Evolutionary conservation across 2,329 filamentous ascomycete species (phyloP).

Genomic region (Madurella fahalii): DNA sequence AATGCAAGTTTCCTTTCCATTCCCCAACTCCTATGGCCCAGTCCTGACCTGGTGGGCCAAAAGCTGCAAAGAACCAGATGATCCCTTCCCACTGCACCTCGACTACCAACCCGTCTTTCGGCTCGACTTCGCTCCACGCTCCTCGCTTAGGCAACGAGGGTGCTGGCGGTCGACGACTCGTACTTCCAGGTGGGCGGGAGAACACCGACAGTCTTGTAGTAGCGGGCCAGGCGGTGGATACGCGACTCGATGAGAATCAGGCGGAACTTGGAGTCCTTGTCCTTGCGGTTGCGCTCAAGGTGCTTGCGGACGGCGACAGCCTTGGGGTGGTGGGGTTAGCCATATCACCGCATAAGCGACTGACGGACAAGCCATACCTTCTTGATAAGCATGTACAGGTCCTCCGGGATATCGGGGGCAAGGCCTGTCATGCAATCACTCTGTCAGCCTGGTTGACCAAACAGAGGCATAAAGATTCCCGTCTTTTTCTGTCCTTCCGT

Average conservation of each 20-base stretch:
- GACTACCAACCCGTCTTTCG: constrained; percentile 28
- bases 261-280: constrained; percentile 99
- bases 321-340: constrained; percentile 39
- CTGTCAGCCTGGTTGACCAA: constrained; percentile 82
- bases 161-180: constrained; percentile 94
- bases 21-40: constrained; percentile 24
- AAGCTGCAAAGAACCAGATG: constrained; percentile 19
- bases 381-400: constrained; percentile 99
- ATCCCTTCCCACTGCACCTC: constrained; percentile 2
- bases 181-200: constrained; percentile 96
- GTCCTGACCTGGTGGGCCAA: constrained; percentile 8
- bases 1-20: constrained; percentile 29
- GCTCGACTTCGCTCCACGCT: constrained; percentile 9
- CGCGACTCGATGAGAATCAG: constrained; percentile 99
- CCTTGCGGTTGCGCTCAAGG: constrained; percentile 99
- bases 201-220: constrained; percentile 95
- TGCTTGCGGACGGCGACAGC: constrained; percentile 99
- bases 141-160: constrained; percentile 74
- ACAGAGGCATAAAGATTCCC: constrained; percentile 63
- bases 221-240: constrained; percentile 94
- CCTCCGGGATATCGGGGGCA: constrained; percentile 97
- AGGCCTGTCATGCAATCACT: constrained; percentile 87
- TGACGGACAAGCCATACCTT: constrained; percentile 60
- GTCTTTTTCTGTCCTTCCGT: background rate
- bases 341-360: background rate